A percentile compares a stretch with the other conserved stretches of the same genome.
phyloP scores from a whole-genome alignment of 2,329 filamentous ascomycete genomes.

The Neonectria magnoliae region DNA sequence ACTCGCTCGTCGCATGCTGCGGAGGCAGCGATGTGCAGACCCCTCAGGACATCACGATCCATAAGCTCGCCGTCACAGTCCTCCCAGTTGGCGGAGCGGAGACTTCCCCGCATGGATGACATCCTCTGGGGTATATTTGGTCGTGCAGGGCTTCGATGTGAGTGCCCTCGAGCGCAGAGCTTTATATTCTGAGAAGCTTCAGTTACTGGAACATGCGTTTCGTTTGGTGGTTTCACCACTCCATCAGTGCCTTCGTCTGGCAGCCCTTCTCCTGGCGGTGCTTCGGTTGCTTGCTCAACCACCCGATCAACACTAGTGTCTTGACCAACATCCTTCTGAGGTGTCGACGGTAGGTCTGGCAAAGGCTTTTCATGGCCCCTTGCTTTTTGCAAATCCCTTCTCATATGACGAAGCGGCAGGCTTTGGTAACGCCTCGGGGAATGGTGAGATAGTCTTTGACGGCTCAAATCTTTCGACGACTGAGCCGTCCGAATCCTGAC shows the following conservation, averaged over 20 bases:
- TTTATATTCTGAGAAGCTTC: constrained; percentile 34
- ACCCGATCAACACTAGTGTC: constrained; percentile 2
- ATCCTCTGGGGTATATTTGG: constrained; percentile 50
- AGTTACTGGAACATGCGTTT: not conserved
- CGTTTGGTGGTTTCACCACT: not conserved
- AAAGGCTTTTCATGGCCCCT: constrained; percentile 19
- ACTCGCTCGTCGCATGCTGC: constrained; percentile 66
- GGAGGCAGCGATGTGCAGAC: constrained; percentile 64
- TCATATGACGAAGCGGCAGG: constrained; percentile 16
- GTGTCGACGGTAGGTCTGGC: constrained; percentile 5
- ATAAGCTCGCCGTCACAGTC: constrained; percentile 53
- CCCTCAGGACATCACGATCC: constrained; percentile 63
- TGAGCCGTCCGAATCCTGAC: constrained; percentile 13
- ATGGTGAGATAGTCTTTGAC: constrained; percentile 5
- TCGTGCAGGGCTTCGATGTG: constrained; percentile 37
- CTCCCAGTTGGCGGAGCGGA: constrained; percentile 37
- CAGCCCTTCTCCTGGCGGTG: not conserved
- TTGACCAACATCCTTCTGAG: constrained; percentile 1
- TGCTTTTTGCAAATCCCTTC: constrained; percentile 5
- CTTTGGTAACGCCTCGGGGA: constrained; percentile 30
- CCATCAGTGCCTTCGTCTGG: not conserved
- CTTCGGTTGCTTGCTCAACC: not conserved
- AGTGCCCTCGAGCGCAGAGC: constrained; percentile 43
- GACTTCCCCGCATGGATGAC: constrained; percentile 46
- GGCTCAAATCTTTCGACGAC: constrained; percentile 14